Percentiles rank a stretch among this genome's conserved stretches.
Evolutionary conservation across 2,329 filamentous ascomycete species (phyloP).

Genomic region (Trichoderma breve): DNA sequence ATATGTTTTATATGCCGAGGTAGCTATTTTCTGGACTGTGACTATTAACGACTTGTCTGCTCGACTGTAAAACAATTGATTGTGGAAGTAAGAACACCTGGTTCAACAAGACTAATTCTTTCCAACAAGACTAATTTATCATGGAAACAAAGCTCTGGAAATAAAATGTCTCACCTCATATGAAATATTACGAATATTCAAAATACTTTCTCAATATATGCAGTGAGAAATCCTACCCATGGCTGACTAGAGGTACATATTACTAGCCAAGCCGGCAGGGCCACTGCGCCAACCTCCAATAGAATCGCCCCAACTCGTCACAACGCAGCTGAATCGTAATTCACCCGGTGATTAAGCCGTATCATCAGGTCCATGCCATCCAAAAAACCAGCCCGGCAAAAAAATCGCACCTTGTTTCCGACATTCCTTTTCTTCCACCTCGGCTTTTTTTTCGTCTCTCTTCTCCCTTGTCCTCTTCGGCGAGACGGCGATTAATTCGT

Average conservation of each 20-base stretch:
- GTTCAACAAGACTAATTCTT: not conserved
- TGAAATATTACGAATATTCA: not conserved
- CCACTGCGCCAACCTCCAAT: conserved; percentile 13
- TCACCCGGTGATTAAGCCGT: conserved; percentile 17
- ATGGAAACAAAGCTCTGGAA: not conserved
- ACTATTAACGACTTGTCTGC: not conserved
- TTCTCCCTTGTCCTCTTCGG: not conserved
- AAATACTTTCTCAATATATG: not conserved
- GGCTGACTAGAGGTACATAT: not conserved
- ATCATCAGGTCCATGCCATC: conserved; percentile 11
- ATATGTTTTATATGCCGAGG: not conserved
- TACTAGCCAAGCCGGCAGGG: not conserved
- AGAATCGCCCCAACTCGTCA: conserved; percentile 17
- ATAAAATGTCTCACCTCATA: not conserved
- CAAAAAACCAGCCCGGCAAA: not conserved
- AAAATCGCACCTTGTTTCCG: not conserved
- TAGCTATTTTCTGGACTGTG: not conserved
- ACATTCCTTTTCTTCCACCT: not conserved
- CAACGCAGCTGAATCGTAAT: conserved; percentile 3
- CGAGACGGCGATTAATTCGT: not conserved
- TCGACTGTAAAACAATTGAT: not conserved
- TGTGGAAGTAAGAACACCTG: not conserved
- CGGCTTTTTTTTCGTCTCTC: not conserved
- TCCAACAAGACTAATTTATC: not conserved
- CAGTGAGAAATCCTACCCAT: not conserved